Base-by-base conservation (phyloP, 1,139 yeast species). In the Suhomyces chickasaworum region DNA sequence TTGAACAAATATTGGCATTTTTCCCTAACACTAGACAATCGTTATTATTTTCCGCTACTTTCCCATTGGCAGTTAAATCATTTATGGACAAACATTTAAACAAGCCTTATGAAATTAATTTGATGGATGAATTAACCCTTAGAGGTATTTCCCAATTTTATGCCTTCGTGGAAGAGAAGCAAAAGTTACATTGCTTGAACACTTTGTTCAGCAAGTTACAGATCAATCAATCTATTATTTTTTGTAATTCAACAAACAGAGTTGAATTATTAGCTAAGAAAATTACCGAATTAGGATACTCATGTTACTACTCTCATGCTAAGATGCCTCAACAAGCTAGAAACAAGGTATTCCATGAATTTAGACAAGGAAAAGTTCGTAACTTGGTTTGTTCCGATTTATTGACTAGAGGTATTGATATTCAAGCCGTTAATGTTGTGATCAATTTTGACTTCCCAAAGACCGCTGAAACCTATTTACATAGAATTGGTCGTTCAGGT, bases 401-500 rank as follows among this genome's bases (percentile, higher is more conserved):
- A 56, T 80, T 95, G 58, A 93, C 99, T 32, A 89, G 99, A 79
- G 99, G 99, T 82, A 93, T 93, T 60, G 99, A 93, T 77, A 93
- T 93, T 59, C 99, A 95, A 70, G 98, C 98, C 10, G 99, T 93
- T 54, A 95, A 95, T 63, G 99, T 93, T 41, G 99, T 93, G 47
- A 89, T 93, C 61, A 93, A 93, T 71, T 95, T 93, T 68, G 99
- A 93, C 70, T 93, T 93, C 84, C 99, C 99, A 52, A 93, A 93
- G 69, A 90, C 89, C 49, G 97, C 98, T 9, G 99, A 93, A 70
- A 93, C 98, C 37, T 93, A 93, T 68, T 80, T 93, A 59, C 99
- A 93, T 72, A 88, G 99, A 80, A 95, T 93, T 62, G 98, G 99
- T 77, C 91, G 99, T 77, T 90, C 97, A 3, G 99, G 99, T 58